Evolutionary conservation across 2,329 filamentous ascomycete species (phyloP), one percentile per base, ranked within the genome.

Genomic region (Monilinia laxa): DNA sequence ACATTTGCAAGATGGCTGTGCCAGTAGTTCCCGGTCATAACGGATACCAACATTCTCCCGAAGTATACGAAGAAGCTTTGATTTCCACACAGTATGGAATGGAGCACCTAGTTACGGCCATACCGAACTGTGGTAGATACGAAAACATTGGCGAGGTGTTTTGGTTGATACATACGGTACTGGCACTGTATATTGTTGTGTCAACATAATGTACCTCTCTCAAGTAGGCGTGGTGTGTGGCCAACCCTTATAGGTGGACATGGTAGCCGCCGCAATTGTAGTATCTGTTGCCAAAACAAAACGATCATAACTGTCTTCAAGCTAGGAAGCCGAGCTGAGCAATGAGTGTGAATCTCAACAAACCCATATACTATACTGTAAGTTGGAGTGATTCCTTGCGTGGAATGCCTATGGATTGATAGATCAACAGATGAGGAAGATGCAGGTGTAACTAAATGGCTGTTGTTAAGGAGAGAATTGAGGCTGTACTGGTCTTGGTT

Each of bases 201-300:
- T 28, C n/a, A 62, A 51, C 14, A 51, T 52, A 5, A 62, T 62
- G 47, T 52, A 53, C 45, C 59, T 54, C 49, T 40, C 59, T 40
- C 35, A 53, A 35, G 47, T 54, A 52, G 45, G 47, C 20, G 35
- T 60, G 18, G 45, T 51, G 59, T 62, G 59, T 54, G 59, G 49
- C 59, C 53, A 28, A 16, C 38, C 49, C 35, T 62, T 14, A 62
- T 62, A 62, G 59, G 59, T 54, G 35, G 35, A 18, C 35, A 28
- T 16, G 45, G 35, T 40, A 62, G 31, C 45, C 58, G 58, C 59
- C 59, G 59, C 59, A 52, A 40, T 16, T 1, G 23, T 62, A 62
- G 45, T 47, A 20, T 52, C 38, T 28, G 20, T 23, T 59, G 42
- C 57, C 57, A 28, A 28, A 28, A 28, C 18, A 47, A 35, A 52